These are phyloP conservation scores for Mortierella antarctica DNA, from an alignment of 192 early-diverging fungal species.

Conservation along the genomic window DNA sequence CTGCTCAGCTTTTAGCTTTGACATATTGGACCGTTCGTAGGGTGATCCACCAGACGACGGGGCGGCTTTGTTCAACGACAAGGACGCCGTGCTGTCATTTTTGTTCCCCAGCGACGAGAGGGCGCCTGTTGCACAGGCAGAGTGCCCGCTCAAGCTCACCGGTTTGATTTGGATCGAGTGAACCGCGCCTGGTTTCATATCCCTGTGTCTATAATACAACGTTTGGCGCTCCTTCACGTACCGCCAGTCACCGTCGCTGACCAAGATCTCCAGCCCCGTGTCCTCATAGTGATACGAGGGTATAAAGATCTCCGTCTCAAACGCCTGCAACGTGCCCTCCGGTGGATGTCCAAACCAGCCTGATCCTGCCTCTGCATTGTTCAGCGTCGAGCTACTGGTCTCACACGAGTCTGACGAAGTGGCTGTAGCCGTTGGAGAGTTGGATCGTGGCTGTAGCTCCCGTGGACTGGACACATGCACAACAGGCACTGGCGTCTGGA, in stretches of 20 bases:
- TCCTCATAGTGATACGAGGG: slow-evolving; percentile 78
- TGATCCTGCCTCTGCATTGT: slow-evolving; percentile 4
- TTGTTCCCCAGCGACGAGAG: background rate
- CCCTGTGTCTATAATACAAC: slow-evolving; percentile 64
- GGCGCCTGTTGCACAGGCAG: background rate
- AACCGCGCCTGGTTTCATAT: slow-evolving; percentile 38
- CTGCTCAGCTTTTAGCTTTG: slow-evolving; percentile 22
- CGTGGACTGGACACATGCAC: slow-evolving; percentile 12
- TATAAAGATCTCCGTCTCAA: slow-evolving; percentile 76
- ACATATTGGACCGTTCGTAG: slow-evolving; percentile 7
- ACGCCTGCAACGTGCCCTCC: slow-evolving; percentile 27
- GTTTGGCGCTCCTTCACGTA: slow-evolving; percentile 77
- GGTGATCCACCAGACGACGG: no score
- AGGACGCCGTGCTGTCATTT: background rate
- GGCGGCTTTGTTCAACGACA: slow-evolving; percentile 1
- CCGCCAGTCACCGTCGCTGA: slow-evolving; percentile 76
- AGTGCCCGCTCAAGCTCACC: background rate
- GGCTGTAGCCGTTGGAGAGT: background rate
- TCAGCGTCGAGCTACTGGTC: background rate
- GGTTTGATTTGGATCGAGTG: slow-evolving; percentile 44
- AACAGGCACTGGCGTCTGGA: slow-evolving; percentile 43
- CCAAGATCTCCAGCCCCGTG: slow-evolving; percentile 61
- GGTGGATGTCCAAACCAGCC: slow-evolving; percentile 35
- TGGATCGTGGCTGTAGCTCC: slow-evolving; percentile 1
- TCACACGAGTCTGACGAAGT: slow-evolving; percentile 5